phyloP scores from a whole-genome alignment of 2,329 filamentous ascomycete genomes.

The Phyllosticta paracitricarpa region DNA sequence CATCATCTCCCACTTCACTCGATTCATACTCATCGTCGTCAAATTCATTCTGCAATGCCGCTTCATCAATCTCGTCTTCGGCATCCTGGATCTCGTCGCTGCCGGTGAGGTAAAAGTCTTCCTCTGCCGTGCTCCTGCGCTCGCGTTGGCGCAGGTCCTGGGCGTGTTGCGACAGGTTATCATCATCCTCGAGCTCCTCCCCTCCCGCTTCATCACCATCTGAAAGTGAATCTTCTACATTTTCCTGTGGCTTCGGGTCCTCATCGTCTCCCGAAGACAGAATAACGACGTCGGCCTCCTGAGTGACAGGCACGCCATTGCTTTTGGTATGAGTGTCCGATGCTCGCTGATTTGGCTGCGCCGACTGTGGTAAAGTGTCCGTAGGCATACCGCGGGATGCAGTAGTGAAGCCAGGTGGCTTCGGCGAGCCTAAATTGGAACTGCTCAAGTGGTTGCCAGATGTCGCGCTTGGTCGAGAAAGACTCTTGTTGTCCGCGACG shows the following conservation, averaged over 20 bases:
- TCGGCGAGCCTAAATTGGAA: not conserved
- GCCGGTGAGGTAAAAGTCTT: not conserved
- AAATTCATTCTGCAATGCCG: not conserved
- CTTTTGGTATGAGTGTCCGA: not conserved
- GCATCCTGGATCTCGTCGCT: too few relatives aligned
- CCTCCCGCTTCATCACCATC: not conserved
- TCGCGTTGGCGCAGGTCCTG: not conserved
- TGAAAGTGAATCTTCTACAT: not conserved
- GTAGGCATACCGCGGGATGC: not conserved
- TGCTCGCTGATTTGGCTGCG: not conserved
- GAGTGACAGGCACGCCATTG: not conserved
- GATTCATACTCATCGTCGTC: not conserved
- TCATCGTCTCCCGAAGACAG: constrained; percentile 8
- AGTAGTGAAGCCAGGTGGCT: not conserved
- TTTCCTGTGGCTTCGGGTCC: not conserved
- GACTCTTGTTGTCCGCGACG: not conserved
- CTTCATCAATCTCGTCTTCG: too few relatives aligned
- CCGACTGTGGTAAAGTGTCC: not conserved
- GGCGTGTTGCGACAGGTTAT: not conserved
- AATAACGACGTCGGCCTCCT: constrained; percentile 2
- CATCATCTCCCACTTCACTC: not conserved
- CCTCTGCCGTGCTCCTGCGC: not conserved
- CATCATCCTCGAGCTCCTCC: not conserved
- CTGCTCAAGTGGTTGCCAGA: not conserved
- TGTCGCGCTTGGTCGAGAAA: not conserved